phyloP scores from a whole-genome alignment of 2,329 filamentous ascomycete genomes.

The Paraconiothyrium brasiliense region DNA sequence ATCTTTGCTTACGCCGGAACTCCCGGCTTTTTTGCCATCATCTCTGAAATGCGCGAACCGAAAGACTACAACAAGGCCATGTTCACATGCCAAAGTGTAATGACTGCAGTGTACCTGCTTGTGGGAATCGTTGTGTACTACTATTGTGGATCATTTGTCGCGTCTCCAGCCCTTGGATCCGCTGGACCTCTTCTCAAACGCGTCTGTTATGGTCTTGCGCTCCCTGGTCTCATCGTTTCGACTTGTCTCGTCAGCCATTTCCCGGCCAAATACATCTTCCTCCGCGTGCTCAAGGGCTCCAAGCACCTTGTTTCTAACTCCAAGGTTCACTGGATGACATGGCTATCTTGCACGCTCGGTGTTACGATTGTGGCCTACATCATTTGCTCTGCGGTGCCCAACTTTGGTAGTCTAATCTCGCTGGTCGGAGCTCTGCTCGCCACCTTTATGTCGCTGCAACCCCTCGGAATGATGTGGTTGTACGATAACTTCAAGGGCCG shows the following conservation, averaged over 20 bases:
- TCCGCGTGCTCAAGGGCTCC: conserved; percentile 74
- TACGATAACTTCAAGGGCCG: conserved; percentile 16
- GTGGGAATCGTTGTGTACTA: conserved; percentile 73
- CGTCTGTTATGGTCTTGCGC: conserved; percentile 71
- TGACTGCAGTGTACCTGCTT: conserved; percentile 68
- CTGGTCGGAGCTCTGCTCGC: conserved; percentile 18
- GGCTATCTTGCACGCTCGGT: conserved; percentile 14
- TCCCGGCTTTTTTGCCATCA: conserved; percentile 59
- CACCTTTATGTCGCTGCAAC: conserved; percentile 17
- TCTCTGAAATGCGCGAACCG: conserved; percentile 69
- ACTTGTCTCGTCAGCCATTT: conserved; percentile 15
- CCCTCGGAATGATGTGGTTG: conserved; percentile 17
- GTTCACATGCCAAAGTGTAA: conserved; percentile 66
- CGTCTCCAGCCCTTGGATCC: conserved; percentile 71
- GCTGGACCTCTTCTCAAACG: conserved; percentile 65
- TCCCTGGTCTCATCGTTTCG: conserved; percentile 15
- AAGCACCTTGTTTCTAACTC: conserved; percentile 62
- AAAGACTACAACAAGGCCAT: conserved; percentile 68
- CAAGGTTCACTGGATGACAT: conserved; percentile 16
- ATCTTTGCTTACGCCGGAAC: conserved; percentile 22
- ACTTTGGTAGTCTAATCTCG: conserved; percentile 17
- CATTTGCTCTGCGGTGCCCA: conserved; percentile 16
- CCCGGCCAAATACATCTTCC: conserved; percentile 53
- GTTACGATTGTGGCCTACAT: conserved; percentile 14
- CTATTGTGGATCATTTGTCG: conserved; percentile 67